These are phyloP conservation scores for Penicillium cosmopolitanum DNA, from an alignment of 495 filamentous ascomycete genomes.

Conservation along the genomic window DNA sequence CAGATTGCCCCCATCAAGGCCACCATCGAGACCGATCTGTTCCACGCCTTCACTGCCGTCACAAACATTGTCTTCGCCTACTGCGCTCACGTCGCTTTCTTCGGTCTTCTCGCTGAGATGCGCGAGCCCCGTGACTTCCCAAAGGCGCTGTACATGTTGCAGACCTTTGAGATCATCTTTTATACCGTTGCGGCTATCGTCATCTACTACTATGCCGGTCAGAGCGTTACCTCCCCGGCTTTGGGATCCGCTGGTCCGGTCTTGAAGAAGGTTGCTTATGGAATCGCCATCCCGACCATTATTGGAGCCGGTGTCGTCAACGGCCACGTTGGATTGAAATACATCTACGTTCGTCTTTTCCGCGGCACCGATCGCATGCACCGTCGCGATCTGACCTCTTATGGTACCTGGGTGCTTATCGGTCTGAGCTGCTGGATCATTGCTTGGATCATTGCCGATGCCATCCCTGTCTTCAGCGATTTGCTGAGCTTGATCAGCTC, in stretches of 20 bases:
- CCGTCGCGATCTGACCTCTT: slow-evolving; percentile 49
- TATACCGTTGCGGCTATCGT: slow-evolving; percentile 53
- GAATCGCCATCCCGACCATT: slow-evolving; percentile 73
- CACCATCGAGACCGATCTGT: slow-evolving; percentile 30
- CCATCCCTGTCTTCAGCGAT: slow-evolving; percentile 73
- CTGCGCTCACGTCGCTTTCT: slow-evolving; percentile 63
- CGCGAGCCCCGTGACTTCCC: slow-evolving; percentile 65
- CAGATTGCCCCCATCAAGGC: slow-evolving; percentile 24
- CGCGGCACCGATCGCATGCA: slow-evolving; percentile 59
- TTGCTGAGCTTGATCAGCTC: slow-evolving; percentile 55
- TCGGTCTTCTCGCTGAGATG: slow-evolving; percentile 77
- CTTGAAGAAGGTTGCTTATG: slow-evolving; percentile 71
- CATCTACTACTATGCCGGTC: slow-evolving; percentile 72
- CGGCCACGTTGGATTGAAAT: slow-evolving; percentile 62
- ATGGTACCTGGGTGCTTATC: slow-evolving; percentile 60
- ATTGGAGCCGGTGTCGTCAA: slow-evolving; percentile 56
- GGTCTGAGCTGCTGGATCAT: slow-evolving; percentile 60
- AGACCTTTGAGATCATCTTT: slow-evolving; percentile 63
- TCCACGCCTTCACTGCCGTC: slow-evolving; percentile 35
- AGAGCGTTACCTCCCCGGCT: slow-evolving; percentile 67
- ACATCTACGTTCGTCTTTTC: slow-evolving; percentile 67
- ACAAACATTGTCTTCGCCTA: slow-evolving; percentile 46
- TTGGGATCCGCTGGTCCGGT: slow-evolving; percentile 65
- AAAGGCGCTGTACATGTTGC: slow-evolving; percentile 64
- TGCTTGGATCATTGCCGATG: slow-evolving; percentile 72